Evolutionary conservation across 768 basidiomycete species (phyloP).

Genomic region (Epithele typhae): DNA sequence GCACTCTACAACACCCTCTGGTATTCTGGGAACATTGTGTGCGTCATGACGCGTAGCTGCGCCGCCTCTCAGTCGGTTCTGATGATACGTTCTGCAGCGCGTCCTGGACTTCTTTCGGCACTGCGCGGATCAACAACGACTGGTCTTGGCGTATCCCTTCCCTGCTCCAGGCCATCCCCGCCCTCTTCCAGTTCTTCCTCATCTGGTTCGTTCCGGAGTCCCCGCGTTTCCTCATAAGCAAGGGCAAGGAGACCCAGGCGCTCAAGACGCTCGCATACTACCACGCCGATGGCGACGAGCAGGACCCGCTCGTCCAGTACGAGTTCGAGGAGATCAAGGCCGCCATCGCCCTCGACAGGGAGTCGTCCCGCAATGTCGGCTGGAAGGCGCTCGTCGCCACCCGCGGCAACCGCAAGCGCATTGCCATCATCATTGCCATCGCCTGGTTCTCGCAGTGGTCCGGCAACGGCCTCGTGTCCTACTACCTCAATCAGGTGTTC

Average conservation of each 20-base stretch:
- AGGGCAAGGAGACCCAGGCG: slow-evolving; percentile 69
- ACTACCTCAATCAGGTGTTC: slow-evolving; percentile 76
- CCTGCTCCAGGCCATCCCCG: slow-evolving; percentile 64
- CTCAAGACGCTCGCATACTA: slow-evolving; percentile 72
- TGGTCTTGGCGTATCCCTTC: slow-evolving; percentile 88
- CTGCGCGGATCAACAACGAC: slow-evolving; percentile 59
- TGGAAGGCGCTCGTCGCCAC: slow-evolving; percentile 68
- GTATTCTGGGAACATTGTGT: slow-evolving; percentile 82
- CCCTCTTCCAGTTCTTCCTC: slow-evolving; percentile 59
- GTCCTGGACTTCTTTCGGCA: slow-evolving; percentile 84
- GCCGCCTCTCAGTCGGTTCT: not conserved
- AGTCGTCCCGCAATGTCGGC: slow-evolving; percentile 36
- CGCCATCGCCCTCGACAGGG: slow-evolving; percentile 65
- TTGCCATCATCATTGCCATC: slow-evolving; percentile 71
- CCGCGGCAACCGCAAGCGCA: slow-evolving; percentile 69
- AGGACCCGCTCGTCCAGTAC: slow-evolving; percentile 65
- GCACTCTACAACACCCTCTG: slow-evolving; percentile 81
- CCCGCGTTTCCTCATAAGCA: slow-evolving; percentile 78
- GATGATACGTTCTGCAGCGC: slow-evolving; percentile 27
- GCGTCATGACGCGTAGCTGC: slow-evolving; percentile 19
- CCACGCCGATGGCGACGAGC: slow-evolving; percentile 73
- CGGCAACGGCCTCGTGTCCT: slow-evolving; percentile 79
- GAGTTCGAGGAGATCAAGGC: slow-evolving; percentile 82
- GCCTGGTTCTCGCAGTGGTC: slow-evolving; percentile 88
- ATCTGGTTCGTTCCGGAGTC: slow-evolving; percentile 77